A percentile compares a stretch with the other conserved stretches of the same genome.
These are phyloP conservation scores for Phytopythium chamaehyphon DNA, from an alignment of 352 stramenopile species.

Conservation along the genomic window DNA sequence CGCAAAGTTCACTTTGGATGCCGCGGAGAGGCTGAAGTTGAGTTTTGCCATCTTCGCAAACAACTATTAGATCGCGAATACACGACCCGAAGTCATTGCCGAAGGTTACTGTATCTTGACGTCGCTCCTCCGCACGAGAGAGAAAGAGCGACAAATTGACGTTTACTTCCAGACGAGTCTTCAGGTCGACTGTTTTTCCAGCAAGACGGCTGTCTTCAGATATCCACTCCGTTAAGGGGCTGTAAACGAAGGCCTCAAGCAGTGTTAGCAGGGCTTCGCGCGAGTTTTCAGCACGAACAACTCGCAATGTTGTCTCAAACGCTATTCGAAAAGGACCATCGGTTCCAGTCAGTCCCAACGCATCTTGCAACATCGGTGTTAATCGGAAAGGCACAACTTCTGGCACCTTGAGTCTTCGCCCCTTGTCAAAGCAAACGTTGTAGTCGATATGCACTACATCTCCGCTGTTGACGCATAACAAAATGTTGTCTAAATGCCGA, in stretches of 20 bases:
- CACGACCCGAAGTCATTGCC: constrained; percentile 27
- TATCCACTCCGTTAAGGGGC: constrained; percentile 78
- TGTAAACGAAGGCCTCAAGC: constrained; percentile 86
- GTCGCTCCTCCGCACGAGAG: constrained; percentile 70
- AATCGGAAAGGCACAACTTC: constrained; percentile 91
- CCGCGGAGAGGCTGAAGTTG: constrained; percentile 17
- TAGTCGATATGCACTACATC: constrained; percentile 92
- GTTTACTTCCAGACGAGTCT: constrained; percentile 75
- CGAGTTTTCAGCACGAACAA: constrained; percentile 55
- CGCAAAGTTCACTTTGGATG: constrained; percentile 12
- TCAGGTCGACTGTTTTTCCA: constrained; percentile 35
- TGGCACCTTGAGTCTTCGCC: constrained; percentile 79
- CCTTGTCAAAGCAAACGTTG: constrained; percentile 92
- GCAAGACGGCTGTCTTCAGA: constrained; percentile 29
- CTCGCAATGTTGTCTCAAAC: constrained; percentile 69
- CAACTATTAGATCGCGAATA: constrained; percentile 12
- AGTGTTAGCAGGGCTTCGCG: constrained; percentile 70
- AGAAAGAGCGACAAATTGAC: constrained; percentile 86
- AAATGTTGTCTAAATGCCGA: constrained; percentile 90
- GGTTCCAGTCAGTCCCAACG: constrained; percentile 66
- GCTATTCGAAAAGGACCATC: constrained; percentile 70
- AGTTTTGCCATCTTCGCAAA: constrained; percentile 13
- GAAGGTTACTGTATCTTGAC: constrained; percentile 55
- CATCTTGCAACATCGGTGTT: constrained; percentile 77
- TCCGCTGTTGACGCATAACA: constrained; percentile 72